These are phyloP conservation scores for Auxenochlorella protothecoides DNA, from an alignment of 139 green algal species.

Conservation along the genomic window DNA sequence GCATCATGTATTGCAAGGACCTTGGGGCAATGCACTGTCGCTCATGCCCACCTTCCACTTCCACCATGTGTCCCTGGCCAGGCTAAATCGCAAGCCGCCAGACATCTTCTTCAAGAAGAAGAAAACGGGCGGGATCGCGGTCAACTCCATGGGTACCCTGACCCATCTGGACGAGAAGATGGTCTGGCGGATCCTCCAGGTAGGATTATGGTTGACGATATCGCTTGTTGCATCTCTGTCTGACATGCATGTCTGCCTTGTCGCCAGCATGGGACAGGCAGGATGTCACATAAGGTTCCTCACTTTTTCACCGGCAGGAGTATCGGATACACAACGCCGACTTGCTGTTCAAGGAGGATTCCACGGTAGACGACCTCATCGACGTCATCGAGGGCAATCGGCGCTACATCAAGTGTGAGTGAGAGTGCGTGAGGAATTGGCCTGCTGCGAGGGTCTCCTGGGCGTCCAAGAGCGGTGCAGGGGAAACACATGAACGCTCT, in stretches of 20 bases:
- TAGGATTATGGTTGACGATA: neutral
- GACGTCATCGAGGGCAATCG: slow-evolving; percentile 96
- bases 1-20: too few species aligned
- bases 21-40: too few species aligned
- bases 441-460: too few species aligned
- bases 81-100: slow-evolving; percentile 79
- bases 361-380: slow-evolving; percentile 88
- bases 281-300: neutral
- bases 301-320: slow-evolving; percentile 32
- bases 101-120: slow-evolving; percentile 92
- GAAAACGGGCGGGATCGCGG: slow-evolving; percentile 88
- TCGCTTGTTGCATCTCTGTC: too few species aligned
- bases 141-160: slow-evolving; percentile 76
- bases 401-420: slow-evolving; percentile 76
- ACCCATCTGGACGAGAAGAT: slow-evolving; percentile 90
- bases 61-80: neutral
- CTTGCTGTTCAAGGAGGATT: slow-evolving; percentile 84
- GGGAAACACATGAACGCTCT: too few species aligned
- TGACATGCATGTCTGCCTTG: too few species aligned
- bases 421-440: too few species aligned
- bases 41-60: too few species aligned
- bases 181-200: slow-evolving; percentile 75
- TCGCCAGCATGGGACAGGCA: too few species aligned
- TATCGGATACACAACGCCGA: slow-evolving; percentile 93
- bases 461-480: too few species aligned